Base-by-base conservation (phyloP, 345 rosid species). In the Arabidopsis suecica region DNA sequence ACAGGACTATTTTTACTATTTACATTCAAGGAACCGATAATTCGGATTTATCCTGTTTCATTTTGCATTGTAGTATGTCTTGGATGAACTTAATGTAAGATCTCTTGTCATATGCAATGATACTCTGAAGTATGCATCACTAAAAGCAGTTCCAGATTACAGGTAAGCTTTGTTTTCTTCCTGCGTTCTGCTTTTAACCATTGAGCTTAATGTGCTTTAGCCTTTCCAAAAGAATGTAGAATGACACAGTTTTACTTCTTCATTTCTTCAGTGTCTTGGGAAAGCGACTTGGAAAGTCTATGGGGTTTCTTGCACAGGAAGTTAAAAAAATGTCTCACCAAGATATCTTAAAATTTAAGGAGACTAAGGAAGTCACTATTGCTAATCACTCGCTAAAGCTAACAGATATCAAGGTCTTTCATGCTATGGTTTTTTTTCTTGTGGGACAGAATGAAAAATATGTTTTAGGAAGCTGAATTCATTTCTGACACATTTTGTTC, bases 91-190 rank as follows among this genome's bases (percentile, higher is more conserved):
- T 57, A 95, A 95, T 77, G 84, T 92, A 67, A 82, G 90, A 81
- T 83, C 86, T 58, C 93, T 95, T 71, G 79, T 85, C 28, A 83
- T 98, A 7, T 92, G 97, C 78, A 85, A 80, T 73, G 94, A 92
- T 81, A 82, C 90, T 62, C 80, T 88, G 79, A 88, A 89, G 84
- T 95, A 88, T 81, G 89, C 98, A 36, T 84, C 88, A 61, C 80
- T 92, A 55, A 93, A 91, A 14, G 98, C 97, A 13, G 99, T 90
- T 76, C 99, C 99, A 33, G 93, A 92, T 74, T 95, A 89, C 72
- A 90, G 98, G 98, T 90, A 79, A 63, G 82, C 73, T 25, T 65
- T 56, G 37, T 73, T 34, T 69, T 60, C 22, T 34, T 44, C 40
- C 36, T 42, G 40, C 40, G 10, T 38, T 44, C 22, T 42, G 8